Conservation (phyloP, 352 stramenopile species). For the Phytophthora sp. region DNA sequence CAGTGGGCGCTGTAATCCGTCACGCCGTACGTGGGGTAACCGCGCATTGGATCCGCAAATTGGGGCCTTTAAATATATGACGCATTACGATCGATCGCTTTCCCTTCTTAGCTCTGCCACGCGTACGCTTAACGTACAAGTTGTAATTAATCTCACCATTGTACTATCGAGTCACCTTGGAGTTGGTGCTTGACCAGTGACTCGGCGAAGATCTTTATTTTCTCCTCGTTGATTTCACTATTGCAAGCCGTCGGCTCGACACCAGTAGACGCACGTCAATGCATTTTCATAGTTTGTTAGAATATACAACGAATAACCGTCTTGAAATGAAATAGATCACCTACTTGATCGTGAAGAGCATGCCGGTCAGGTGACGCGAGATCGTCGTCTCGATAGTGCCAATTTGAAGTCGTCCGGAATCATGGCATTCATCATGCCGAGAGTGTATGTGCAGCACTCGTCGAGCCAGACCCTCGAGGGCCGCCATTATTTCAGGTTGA, state of each 20-base stretch:
- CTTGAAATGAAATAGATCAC: neutral
- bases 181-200: no score
- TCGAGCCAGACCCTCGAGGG: neutral
- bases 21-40: neutral
- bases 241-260: neutral
- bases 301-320: no score
- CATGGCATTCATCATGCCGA: neutral
- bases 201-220: neutral
- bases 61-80: neutral
- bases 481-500: neutral
- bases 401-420: neutral
- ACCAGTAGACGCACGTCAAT: no score
- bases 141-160: neutral
- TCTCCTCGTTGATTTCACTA: neutral
- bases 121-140: neutral
- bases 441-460: neutral
- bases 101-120: neutral
- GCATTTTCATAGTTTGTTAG: no score
- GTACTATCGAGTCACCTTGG: neutral
- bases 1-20: neutral
- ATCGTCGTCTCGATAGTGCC: neutral
- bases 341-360: neutral
- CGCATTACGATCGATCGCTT: neutral
- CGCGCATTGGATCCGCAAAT: no score
- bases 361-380: neutral